Evolutionary conservation across 129 eudicot genomes (phyloP).

Genomic region (Flaveria brownii): DNA sequence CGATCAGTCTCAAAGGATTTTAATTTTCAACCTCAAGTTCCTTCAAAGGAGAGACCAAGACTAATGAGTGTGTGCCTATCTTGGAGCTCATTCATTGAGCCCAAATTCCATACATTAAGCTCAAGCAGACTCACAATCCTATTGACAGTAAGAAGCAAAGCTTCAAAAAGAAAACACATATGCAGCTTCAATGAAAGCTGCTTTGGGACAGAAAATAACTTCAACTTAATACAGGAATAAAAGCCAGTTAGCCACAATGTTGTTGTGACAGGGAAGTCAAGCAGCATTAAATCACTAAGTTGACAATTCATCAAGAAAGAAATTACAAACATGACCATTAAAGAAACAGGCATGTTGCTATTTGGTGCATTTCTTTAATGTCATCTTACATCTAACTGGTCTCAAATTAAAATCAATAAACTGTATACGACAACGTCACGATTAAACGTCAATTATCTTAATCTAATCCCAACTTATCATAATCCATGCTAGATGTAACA

Average conservation of each 20-base stretch:
- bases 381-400: slow-evolving; percentile 7
- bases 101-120: not conserved
- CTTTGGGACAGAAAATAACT: not conserved
- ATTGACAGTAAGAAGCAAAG: slow-evolving; percentile 17
- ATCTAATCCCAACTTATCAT: slow-evolving; percentile 7
- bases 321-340: slow-evolving; percentile 16
- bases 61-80: not conserved
- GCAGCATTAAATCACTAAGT: slow-evolving; percentile 24
- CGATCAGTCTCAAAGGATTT: not conserved
- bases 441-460: slow-evolving; percentile 13
- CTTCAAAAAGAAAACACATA: slow-evolving; percentile 1
- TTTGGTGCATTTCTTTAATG: slow-evolving; percentile 21
- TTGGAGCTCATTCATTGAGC: not conserved
- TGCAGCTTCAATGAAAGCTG: slow-evolving; percentile 22
- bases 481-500: slow-evolving; percentile 29
- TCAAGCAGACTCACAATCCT: not conserved
- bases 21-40: not conserved
- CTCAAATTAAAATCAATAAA: slow-evolving; percentile 16
- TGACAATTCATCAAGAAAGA: slow-evolving; percentile 34
- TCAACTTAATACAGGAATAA: slow-evolving; percentile 16
- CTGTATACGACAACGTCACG: slow-evolving; percentile 2
- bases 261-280: slow-evolving; percentile 24
- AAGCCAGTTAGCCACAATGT: not conserved
- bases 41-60: not conserved
- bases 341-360: slow-evolving; percentile 25